phyloP scores from a whole-genome alignment of 1,139 yeast species.

The Sugiyamaella pinicola region DNA sequence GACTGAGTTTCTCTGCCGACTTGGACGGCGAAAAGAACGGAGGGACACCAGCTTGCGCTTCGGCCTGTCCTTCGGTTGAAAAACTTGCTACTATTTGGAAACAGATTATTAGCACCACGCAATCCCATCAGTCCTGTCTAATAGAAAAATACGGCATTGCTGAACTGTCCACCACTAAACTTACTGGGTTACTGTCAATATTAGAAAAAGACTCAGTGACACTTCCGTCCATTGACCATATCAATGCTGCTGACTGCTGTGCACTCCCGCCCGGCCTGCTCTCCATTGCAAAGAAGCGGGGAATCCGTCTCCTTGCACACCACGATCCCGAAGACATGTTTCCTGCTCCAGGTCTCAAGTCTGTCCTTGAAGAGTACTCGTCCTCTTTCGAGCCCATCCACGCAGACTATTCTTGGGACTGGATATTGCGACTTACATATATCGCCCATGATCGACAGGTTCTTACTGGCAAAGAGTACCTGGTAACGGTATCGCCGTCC shows the following conservation, averaged over 20 bases:
- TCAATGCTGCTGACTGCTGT: slow-evolving; percentile 42
- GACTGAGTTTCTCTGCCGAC: slow-evolving; percentile 34
- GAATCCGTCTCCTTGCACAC: slow-evolving; percentile 39
- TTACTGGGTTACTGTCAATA: slow-evolving; percentile 28
- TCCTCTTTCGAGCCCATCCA: not conserved
- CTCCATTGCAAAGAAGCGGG: slow-evolving; percentile 32
- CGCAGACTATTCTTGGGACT: slow-evolving; percentile 31
- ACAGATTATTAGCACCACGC: slow-evolving; percentile 22
- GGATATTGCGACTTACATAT: slow-evolving; percentile 37
- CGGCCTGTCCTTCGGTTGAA: slow-evolving; percentile 19
- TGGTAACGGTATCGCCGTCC: slow-evolving; percentile 23
- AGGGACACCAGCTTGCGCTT: not conserved
- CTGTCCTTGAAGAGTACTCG: not conserved
- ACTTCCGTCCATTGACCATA: slow-evolving; percentile 36
- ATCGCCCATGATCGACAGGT: slow-evolving; percentile 38
- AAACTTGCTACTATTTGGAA: slow-evolving; percentile 33
- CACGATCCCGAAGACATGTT: slow-evolving; percentile 38
- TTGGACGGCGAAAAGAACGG: slow-evolving; percentile 28
- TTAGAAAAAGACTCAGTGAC: slow-evolving; percentile 19
- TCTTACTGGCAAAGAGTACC: slow-evolving; percentile 35
- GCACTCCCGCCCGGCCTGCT: slow-evolving; percentile 40
- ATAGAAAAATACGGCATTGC: slow-evolving; percentile 37
- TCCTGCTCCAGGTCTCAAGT: slow-evolving; percentile 26
- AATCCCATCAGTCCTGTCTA: slow-evolving; percentile 9
- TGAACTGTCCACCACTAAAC: slow-evolving; percentile 35